Evolutionary conservation across 306 rosid genomes (phyloP), one percentile per base, ranked within the genome.

Genomic region (Pachyrhizus erosus): DNA sequence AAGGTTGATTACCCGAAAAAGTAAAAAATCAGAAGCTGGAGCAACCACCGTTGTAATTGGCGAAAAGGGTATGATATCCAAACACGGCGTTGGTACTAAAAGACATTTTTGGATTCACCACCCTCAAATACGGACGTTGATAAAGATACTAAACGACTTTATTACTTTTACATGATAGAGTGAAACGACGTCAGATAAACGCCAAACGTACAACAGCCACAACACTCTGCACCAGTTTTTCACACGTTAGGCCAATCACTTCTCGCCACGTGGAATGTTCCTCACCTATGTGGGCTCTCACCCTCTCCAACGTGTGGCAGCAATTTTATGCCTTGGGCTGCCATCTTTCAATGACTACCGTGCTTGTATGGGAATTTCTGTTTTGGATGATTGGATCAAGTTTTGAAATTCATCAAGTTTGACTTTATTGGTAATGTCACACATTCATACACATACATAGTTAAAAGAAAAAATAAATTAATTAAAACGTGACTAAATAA

Each of bases 221-320:
- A 67, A 10, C 70, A 3, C 31, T 20, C 52, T 65, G 51, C 8
- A 27, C 17, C 80, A 26, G 73, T 54, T 75, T 72, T 74, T 87
- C 88, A 84, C 87, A 86, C 88, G 90, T 29, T 81, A 54, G 52
- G 57, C 57, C 46, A 80, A 84, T 37, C 48, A 39, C 0, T 0
- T 17, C 15, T 5, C 0, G 80, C 84, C 91, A 91, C 93, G 87
- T 91, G 93, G 73, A 71, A 2, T 2, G 0, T 37, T 6, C 45
- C 34, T 11, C 23, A 31, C 52, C 18, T 48, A 17, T n/a, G 55
- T 80, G 87, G 93, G 86, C 57, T 85, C 87, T 61, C 86, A 46
- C 72, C 68, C 29, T 26, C 5, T 37, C 49, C 65, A 48, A 13
- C 54, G 45, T 26, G 42, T 62, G 39, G 2, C 43, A 80, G 23